Conservation (phyloP, 345 rosid genomes). For the Arabis alpina region DNA sequence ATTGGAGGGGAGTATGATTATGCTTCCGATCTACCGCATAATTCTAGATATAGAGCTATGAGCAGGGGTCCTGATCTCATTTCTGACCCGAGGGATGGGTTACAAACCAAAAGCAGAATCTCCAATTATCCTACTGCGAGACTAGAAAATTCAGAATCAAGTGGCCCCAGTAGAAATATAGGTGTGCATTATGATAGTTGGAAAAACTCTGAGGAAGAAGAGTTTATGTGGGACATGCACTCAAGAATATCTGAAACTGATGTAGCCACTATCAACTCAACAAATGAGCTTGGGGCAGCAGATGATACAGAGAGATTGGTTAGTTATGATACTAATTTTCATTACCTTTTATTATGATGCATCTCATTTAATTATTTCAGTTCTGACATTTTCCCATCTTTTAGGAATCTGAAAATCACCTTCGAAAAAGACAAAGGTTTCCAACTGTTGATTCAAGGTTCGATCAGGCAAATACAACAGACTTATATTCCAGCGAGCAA, state of each 20-base stretch:
- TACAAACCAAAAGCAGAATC: conserved; percentile 56
- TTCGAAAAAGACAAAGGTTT: conserved; percentile 48
- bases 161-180: conserved; percentile 48
- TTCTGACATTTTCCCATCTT: conserved; percentile 28
- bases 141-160: conserved; percentile 50
- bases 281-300: conserved; percentile 58
- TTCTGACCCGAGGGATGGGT: conserved; percentile 68
- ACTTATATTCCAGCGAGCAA: conserved; percentile 57
- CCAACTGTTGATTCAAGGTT: conserved; percentile 51
- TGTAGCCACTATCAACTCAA: conserved; percentile 48
- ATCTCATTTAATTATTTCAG: conserved; percentile 7
- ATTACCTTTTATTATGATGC: conserved; percentile 2
- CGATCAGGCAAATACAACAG: conserved; percentile 52
- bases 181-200: conserved; percentile 65
- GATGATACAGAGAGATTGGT: conserved; percentile 77
- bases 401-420: conserved; percentile 68
- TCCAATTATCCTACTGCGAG: conserved; percentile 56
- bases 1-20: conserved; percentile 63
- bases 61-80: conserved; percentile 56
- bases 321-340: conserved; percentile 34
- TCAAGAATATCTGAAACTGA: conserved; percentile 70
- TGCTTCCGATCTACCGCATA: conserved; percentile 64
- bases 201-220: conserved; percentile 97
- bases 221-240: conserved; percentile 95
- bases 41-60: conserved; percentile 52